Conservation (phyloP, 768 basidiomycete genomes). For the Pulveroboletus sp. region DNA sequence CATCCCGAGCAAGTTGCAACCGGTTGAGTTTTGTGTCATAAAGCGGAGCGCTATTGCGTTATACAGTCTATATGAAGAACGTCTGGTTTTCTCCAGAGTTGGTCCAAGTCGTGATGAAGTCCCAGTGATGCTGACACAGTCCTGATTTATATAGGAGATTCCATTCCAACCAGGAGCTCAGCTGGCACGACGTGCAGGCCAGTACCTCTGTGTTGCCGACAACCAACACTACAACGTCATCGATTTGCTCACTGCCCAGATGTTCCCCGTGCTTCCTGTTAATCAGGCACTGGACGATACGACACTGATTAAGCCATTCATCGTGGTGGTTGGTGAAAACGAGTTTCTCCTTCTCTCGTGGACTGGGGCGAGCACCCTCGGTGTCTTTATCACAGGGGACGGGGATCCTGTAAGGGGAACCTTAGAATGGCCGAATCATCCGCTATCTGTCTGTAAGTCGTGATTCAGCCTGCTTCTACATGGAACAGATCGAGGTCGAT, state of each 20-base stretch:
- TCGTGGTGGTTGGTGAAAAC: slow-evolving; percentile 66
- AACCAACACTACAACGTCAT: slow-evolving; percentile 70
- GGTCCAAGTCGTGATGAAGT: slow-evolving; percentile 1
- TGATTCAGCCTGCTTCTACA: neutral
- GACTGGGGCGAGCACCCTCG: slow-evolving; percentile 76
- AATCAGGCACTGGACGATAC: slow-evolving; percentile 55
- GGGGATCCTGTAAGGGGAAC: slow-evolving; percentile 91
- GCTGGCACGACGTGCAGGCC: slow-evolving; percentile 58
- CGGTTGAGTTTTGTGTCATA: slow-evolving; percentile 68
- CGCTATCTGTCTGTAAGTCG: slow-evolving; percentile 66
- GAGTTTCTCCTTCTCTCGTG: slow-evolving; percentile 87
- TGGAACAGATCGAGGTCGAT: slow-evolving; percentile 1
- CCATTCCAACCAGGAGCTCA: slow-evolving; percentile 56
- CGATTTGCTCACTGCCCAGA: slow-evolving; percentile 65
- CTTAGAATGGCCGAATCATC: slow-evolving; percentile 79
- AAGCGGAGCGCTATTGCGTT: slow-evolving; percentile 62
- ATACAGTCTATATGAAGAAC: slow-evolving; percentile 58
- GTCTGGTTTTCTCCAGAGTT: slow-evolving; percentile 59
- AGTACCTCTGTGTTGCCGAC: slow-evolving; percentile 70
- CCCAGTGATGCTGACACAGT: neutral
- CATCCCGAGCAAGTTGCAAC: slow-evolving; percentile 37
- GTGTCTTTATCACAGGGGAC: slow-evolving; percentile 77
- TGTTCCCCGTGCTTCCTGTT: slow-evolving; percentile 73
- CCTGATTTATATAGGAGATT: slow-evolving; percentile 50
- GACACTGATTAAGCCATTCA: slow-evolving; percentile 55